These are phyloP conservation scores for Alternaria sp. DNA, from an alignment of 2,329 filamentous ascomycete genomes.

Conservation along the genomic window DNA sequence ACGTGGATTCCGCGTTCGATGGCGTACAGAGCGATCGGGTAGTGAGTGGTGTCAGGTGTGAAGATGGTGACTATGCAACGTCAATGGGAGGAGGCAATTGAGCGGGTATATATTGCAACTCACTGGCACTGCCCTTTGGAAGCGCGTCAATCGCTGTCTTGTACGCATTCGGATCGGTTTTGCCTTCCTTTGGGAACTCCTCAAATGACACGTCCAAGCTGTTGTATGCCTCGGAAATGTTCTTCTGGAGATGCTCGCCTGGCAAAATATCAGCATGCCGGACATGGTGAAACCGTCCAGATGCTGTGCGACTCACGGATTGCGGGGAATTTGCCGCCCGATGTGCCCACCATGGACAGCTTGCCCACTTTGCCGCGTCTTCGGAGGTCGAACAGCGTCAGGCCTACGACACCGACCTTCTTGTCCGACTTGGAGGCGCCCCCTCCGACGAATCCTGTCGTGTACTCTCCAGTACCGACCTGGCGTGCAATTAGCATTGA, in stretches of 20 bases:
- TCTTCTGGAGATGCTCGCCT: conserved; percentile 84
- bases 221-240: conserved; percentile 89
- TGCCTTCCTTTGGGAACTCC: conserved; percentile 78
- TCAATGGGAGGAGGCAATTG: neutral
- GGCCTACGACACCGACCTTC: conserved; percentile 90
- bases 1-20: conserved; percentile 89
- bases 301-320: conserved; percentile 68
- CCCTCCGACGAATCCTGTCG: conserved; percentile 88
- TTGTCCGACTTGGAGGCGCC: conserved; percentile 89
- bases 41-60: conserved; percentile 92
- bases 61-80: conserved; percentile 80
- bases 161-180: conserved; percentile 80
- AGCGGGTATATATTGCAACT: conserved; percentile 10
- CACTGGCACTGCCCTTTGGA: conserved; percentile 76
- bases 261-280: conserved; percentile 25
- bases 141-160: conserved; percentile 87
- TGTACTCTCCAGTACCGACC: conserved; percentile 96
- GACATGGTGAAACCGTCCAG: neutral
- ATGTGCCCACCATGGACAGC: conserved; percentile 88
- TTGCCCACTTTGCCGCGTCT: conserved; percentile 86
- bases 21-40: conserved; percentile 88
- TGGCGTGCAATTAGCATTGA: conserved; percentile 22
- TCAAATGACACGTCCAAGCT: conserved; percentile 84
- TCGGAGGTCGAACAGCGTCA: conserved; percentile 88
- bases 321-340: conserved; percentile 86